A percentile compares a stretch with the other conserved stretches of the same genome.
Conservation (phyloP, 2,329 filamentous ascomycete genomes). For the Fusarium goolgardi region DNA sequence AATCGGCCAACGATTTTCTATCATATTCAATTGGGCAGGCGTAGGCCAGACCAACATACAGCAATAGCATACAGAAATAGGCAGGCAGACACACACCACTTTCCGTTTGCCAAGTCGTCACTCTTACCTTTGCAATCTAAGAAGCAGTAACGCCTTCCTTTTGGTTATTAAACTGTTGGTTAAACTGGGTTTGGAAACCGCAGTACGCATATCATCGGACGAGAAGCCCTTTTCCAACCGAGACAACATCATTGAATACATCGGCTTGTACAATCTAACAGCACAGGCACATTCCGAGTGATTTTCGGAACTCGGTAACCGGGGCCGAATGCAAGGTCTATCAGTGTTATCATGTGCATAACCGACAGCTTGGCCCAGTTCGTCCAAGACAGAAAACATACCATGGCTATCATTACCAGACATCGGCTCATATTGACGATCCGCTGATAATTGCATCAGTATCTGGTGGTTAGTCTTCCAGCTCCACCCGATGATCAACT, state of each 20-base stretch:
- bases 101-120: neutral
- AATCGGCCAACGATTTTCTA: constrained; percentile 2
- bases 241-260: neutral
- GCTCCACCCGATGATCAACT: neutral
- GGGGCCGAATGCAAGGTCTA: constrained; percentile 2
- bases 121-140: neutral
- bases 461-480: no score
- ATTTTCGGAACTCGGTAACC: constrained; percentile 1
- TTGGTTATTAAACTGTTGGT: constrained; percentile 1
- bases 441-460: neutral
- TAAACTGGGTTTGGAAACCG: constrained; percentile 1
- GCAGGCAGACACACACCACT: neutral
- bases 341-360: neutral
- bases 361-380: constrained; percentile 2
- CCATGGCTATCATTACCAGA: neutral
- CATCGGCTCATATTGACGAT: neutral
- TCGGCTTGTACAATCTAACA: no score
- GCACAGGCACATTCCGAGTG: neutral
- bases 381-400: constrained; percentile 1
- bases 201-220: neutral
- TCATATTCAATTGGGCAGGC: constrained; percentile 14
- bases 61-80: neutral
- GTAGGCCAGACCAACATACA: neutral
- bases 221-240: neutral
- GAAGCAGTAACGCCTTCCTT: neutral